Conservation (phyloP, 805 yeast genomes). For the Cyberlindnera mycetangii region DNA sequence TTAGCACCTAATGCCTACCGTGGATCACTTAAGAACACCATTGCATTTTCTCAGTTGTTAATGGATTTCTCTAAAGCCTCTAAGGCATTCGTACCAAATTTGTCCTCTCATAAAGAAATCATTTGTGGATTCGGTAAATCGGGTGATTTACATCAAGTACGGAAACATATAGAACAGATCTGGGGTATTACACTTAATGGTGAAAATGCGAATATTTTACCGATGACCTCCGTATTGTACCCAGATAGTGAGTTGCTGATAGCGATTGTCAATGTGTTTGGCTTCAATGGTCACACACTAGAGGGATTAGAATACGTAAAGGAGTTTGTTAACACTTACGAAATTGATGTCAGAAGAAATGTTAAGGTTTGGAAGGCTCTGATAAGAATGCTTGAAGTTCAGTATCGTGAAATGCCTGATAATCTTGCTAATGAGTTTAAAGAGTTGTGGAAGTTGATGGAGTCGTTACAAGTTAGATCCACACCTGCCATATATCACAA, state of each 20-base stretch:
- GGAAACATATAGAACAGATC: slow-evolving; percentile 17
- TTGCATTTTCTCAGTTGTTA: slow-evolving; percentile 11
- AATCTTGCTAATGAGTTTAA: slow-evolving; percentile 8
- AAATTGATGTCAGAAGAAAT: slow-evolving; percentile 4
- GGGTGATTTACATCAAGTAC: slow-evolving; percentile 20
- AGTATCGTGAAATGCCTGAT: slow-evolving; percentile 3
- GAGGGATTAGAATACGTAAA: slow-evolving; percentile 16
- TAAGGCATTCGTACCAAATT: slow-evolving; percentile 13
- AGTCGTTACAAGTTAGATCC: slow-evolving; percentile 8
- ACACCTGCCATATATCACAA: slow-evolving; percentile 13
- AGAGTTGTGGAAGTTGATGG: slow-evolving; percentile 20
- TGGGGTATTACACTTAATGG: slow-evolving; percentile 21
- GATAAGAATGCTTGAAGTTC: slow-evolving; percentile 9
- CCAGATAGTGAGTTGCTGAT: slow-evolving; percentile 21
- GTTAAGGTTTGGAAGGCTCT: slow-evolving; percentile 20
- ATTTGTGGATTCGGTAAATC: slow-evolving; percentile 22
- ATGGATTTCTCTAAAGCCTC: slow-evolving; percentile 9
- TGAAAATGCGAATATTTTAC: slow-evolving; percentile 1
- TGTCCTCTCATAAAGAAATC: slow-evolving; percentile 22
- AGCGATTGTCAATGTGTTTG: slow-evolving; percentile 18
- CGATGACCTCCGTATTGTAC: slow-evolving; percentile 16
- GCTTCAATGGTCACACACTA: slow-evolving; percentile 11
- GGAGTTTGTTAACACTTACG: slow-evolving; percentile 17
- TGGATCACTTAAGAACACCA: slow-evolving; percentile 10
- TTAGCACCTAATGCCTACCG: slow-evolving; percentile 10